Percentiles rank a stretch among this genome's conserved stretches.
phyloP scores from a whole-genome alignment of 2,329 filamentous ascomycete species.

The Thielaviopsis euricoi region DNA sequence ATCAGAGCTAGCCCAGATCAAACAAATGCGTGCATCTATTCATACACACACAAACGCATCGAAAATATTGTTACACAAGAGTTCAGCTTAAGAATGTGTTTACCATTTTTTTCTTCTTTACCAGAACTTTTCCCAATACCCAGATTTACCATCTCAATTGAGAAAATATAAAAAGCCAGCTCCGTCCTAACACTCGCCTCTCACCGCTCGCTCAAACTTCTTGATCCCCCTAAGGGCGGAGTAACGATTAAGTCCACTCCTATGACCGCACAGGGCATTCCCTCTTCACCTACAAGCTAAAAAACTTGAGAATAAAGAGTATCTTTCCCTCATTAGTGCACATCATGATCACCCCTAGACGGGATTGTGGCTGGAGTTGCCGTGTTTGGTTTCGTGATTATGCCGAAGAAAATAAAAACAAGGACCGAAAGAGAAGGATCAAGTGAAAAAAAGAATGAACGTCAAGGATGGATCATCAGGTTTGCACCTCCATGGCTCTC shows the following conservation, averaged over 20 bases:
- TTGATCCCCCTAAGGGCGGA: conserved; percentile 30
- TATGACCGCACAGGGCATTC: conserved; percentile 93
- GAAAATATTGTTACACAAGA: neutral
- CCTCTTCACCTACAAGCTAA: conserved; percentile 36
- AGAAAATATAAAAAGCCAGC: conserved; percentile 3
- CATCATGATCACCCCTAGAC: conserved; percentile 34
- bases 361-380: conserved; percentile 16
- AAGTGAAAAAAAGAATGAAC: conserved; percentile 5
- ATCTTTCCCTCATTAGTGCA: conserved; percentile 99
- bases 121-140: neutral
- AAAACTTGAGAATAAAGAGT: conserved; percentile 35
- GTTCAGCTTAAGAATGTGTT: neutral
- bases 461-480: conserved; percentile 9
- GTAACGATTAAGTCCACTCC: conserved; percentile 83
- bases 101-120: conserved; percentile 1
- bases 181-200: neutral
- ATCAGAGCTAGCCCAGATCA: too few relatives aligned
- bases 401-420: conserved; percentile 6
- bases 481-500: conserved; percentile 11
- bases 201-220: neutral
- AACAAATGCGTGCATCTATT: neutral
- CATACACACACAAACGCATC: neutral
- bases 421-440: conserved; percentile 1
- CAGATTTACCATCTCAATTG: neutral
- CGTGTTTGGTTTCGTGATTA: conserved; percentile 6